Base-by-base conservation (phyloP, 1,284 basidiomycete genomes). In the Apiotrichum mycotoxinovorans region DNA sequence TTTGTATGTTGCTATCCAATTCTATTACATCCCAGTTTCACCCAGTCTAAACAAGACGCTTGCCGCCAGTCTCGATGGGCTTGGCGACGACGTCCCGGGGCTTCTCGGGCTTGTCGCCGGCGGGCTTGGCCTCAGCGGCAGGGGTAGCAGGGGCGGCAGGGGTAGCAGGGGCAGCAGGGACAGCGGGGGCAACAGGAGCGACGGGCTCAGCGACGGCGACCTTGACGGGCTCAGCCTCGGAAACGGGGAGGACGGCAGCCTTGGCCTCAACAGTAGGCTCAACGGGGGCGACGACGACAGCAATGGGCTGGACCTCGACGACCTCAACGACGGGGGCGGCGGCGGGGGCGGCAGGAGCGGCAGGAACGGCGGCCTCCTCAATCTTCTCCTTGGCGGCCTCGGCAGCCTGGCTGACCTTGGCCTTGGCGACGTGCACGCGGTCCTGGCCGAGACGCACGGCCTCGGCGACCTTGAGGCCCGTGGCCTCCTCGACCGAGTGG, bases 381-480 rank as follows among this genome's bases (percentile, higher is more conserved):
- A 68, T 65, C 52, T 57, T 52, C 25, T 67, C 63, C 22, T 53
- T 55, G 17, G 56, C 17, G 18, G 23, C 4, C 17, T 43, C 52
- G 26, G 43, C 25, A 22, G 56, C 44, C 41, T 53, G 40, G n/a
- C 26, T 52, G 20, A 57, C 41, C 56, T 63, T 58, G 42, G 27
- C 50, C 54, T 52, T 48, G 51, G 51, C 61, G 18, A 20, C 18
- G 22, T 56, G 50, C 22, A 59, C 65, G 37, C 57, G 72, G 62
- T 67, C 63, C 51, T 66, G 60, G 11, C 65, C 69, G 60, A 72
- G 79, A 8, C 84, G 84, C 12, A 89, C 71, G 1, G 81, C 82
- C 67, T 87, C 85, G 43, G 79, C 78, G 42, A 91, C 68, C 77
- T 85, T 87, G 69, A 91, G 70, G 0, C 89, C 89, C 1, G 89